Conservation (phyloP, 441 rosid species). For the Syzygium syzygioides region DNA sequence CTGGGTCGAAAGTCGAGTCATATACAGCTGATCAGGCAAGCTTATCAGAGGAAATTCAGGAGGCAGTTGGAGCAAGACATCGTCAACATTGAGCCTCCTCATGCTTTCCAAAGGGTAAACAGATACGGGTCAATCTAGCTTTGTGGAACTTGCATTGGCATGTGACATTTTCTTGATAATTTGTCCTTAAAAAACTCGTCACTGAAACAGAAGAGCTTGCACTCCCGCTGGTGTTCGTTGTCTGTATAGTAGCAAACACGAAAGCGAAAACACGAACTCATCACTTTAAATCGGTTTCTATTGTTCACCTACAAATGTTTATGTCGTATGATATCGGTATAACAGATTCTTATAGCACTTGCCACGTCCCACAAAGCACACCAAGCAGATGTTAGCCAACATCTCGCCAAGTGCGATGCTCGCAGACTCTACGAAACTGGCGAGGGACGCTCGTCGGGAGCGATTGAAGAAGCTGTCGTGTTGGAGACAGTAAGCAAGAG, state of each 20-base stretch:
- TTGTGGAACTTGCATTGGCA: not conserved
- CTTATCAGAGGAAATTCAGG: conserved; percentile 34
- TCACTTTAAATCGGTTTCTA: not conserved
- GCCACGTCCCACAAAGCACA: conserved; percentile 60
- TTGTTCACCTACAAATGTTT: not conserved
- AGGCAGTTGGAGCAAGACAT: conserved; percentile 53
- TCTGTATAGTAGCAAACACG: not conserved
- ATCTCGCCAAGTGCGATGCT: conserved; percentile 54
- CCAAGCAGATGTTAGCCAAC: conserved; percentile 48
- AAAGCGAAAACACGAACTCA: not conserved
- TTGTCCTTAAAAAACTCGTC: not conserved
- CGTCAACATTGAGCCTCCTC: conserved; percentile 46
- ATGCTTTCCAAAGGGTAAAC: conserved; percentile 50
- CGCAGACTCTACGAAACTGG: conserved; percentile 48
- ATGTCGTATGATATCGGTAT: not conserved
- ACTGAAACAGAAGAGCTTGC: not conserved
- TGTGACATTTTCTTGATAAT: not conserved
- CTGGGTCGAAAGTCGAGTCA: conserved; percentile 61
- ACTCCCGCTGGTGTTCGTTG: not conserved
- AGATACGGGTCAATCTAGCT: not conserved
- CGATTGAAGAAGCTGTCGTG: conserved; percentile 39
- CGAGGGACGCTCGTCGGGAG: conserved; percentile 35
- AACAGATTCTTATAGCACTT: conserved; percentile 50
- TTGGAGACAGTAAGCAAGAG: conserved; percentile 61
- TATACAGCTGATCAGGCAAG: conserved; percentile 39